Conservation (phyloP, 2,329 filamentous ascomycete genomes). For the Parascedosporium putredinis region DNA sequence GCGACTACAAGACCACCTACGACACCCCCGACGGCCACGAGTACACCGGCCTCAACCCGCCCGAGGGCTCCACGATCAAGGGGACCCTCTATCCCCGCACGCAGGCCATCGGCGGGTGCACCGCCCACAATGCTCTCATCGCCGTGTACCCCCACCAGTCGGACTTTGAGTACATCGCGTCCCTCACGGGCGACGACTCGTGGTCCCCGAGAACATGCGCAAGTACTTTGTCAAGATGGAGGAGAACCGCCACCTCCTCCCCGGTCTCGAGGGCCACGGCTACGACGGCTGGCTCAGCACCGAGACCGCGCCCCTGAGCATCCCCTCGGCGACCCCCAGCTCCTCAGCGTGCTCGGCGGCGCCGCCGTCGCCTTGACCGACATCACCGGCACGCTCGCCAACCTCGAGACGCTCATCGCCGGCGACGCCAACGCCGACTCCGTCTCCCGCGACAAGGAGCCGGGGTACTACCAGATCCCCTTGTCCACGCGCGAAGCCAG, state of each 20-base stretch:
- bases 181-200: constrained; percentile 42
- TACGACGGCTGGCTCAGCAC: constrained; percentile 46
- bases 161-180: constrained; percentile 42
- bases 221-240: constrained; percentile 44
- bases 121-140: constrained; percentile 44
- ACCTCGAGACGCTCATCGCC: constrained; percentile 21
- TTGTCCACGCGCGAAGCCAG: constrained; percentile 34
- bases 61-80: constrained; percentile 34
- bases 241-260: constrained; percentile 37
- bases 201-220: constrained; percentile 49
- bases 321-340: constrained; percentile 40
- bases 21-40: constrained; percentile 35
- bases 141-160: constrained; percentile 39
- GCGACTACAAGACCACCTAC: constrained; percentile 50
- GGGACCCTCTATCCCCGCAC: constrained; percentile 50
- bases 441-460: constrained; percentile 29
- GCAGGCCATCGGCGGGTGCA: constrained; percentile 46
- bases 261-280: constrained; percentile 37
- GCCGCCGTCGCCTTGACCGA: background rate
- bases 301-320: constrained; percentile 35
- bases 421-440: constrained; percentile 38
- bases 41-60: constrained; percentile 47
- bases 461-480: constrained; percentile 45
- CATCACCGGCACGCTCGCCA: background rate
- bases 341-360: constrained; percentile 34